These are phyloP conservation scores for Talaromyces funiculosus DNA, from an alignment of 2,329 filamentous ascomycete species.

Conservation along the genomic window DNA sequence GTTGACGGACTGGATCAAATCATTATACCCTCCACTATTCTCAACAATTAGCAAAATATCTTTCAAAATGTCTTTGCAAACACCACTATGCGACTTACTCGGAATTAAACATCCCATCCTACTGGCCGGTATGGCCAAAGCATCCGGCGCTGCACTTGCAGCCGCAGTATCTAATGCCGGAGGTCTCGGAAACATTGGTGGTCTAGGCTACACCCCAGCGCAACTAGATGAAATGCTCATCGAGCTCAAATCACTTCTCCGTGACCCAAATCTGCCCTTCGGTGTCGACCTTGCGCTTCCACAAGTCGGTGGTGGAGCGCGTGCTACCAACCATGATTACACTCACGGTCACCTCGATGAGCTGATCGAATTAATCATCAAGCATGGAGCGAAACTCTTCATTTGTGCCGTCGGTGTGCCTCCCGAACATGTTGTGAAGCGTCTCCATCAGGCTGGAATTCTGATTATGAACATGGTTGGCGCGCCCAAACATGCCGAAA, in stretches of 20 bases:
- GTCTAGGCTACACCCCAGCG: slow-evolving; percentile 65
- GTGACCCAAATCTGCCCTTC: slow-evolving; percentile 66
- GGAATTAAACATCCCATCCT: slow-evolving; percentile 83
- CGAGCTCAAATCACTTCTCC: slow-evolving; percentile 74
- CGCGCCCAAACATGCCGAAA: slow-evolving; percentile 82
- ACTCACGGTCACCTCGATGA: slow-evolving; percentile 83
- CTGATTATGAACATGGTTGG: slow-evolving; percentile 98
- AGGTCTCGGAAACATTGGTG: slow-evolving; percentile 62
- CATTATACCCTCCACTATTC: background rate
- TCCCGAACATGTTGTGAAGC: slow-evolving; percentile 64
- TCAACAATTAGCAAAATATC: background rate
- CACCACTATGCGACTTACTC: slow-evolving; percentile 71
- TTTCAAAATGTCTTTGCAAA: slow-evolving; percentile 54
- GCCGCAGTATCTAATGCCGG: slow-evolving; percentile 86
- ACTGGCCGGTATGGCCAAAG: slow-evolving; percentile 89
- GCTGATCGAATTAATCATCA: slow-evolving; percentile 78
- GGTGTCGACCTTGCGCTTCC: slow-evolving; percentile 88
- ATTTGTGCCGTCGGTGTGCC: slow-evolving; percentile 86
- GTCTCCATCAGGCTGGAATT: slow-evolving; percentile 72
- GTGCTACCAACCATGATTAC: slow-evolving; percentile 94
- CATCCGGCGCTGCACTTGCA: slow-evolving; percentile 70
- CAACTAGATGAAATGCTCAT: slow-evolving; percentile 73
- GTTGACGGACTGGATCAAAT: background rate
- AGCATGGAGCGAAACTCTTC: slow-evolving; percentile 77
- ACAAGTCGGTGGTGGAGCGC: slow-evolving; percentile 75